Evolutionary conservation across 768 basidiomycete genomes (phyloP).

Genomic region (Boletus patriciae): DNA sequence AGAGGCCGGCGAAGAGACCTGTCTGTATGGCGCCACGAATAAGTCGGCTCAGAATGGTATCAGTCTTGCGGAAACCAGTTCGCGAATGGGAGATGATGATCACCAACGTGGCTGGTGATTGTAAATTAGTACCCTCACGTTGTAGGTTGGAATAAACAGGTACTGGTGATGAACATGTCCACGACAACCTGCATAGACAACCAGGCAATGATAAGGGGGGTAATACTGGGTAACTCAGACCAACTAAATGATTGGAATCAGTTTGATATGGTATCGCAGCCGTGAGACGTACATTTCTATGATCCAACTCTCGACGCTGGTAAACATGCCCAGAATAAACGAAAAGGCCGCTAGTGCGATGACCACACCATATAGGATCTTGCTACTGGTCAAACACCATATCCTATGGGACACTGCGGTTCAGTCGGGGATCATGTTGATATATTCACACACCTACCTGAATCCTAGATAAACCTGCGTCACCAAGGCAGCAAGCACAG

Average conservation of each 20-base stretch:
- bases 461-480: conserved; percentile 50
- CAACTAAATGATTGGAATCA: conserved; percentile 30
- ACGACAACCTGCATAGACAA: conserved; percentile 45
- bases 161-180: conserved; percentile 48
- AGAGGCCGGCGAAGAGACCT: not conserved
- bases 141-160: too few species aligned
- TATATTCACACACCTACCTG: conserved; percentile 33
- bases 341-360: conserved; percentile 39
- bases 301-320: conserved; percentile 46
- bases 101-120: conserved; percentile 16
- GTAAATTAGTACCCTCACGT: not conserved
- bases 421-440: not conserved
- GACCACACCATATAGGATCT: conserved; percentile 35
- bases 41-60: conserved; percentile 36
- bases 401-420: conserved; percentile 10
- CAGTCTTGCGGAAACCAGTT: conserved; percentile 53
- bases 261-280: not conserved
- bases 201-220: conserved; percentile 46
- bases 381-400: conserved; percentile 11
- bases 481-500: conserved; percentile 47
- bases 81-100: conserved; percentile 25
- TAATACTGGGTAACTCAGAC: conserved; percentile 44
- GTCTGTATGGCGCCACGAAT: conserved; percentile 13
- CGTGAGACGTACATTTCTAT: conserved; percentile 37
- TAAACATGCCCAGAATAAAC: conserved; percentile 44